These are phyloP conservation scores for Teratosphaeria destructans DNA, from an alignment of 2,329 filamentous ascomycete genomes.

Conservation along the genomic window DNA sequence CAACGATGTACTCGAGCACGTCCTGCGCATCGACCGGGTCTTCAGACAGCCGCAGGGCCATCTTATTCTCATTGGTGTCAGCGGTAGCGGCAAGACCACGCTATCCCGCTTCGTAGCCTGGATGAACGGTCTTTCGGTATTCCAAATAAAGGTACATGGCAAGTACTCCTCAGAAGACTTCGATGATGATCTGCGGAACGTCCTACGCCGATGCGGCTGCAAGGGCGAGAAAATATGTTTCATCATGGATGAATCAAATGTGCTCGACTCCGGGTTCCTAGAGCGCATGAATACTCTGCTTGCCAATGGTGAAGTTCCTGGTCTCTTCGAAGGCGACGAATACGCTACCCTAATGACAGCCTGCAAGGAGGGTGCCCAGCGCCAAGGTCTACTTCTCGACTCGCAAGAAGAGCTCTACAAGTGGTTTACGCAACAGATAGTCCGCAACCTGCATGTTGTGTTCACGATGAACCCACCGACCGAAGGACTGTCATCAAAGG, in stretches of 20 bases:
- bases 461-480: constrained; percentile 99
- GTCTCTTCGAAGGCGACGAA: constrained; percentile 97
- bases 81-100: constrained; percentile 96
- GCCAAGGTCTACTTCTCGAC: constrained; percentile 87
- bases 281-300: constrained; percentile 99
- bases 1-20: constrained; percentile 97
- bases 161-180: constrained; percentile 98
- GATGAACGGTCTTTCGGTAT: constrained; percentile 99
- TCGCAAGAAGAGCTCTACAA: constrained; percentile 99
- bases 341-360: constrained; percentile 98
- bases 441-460: constrained; percentile 97
- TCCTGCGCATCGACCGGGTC: constrained; percentile 93
- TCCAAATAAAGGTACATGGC: constrained; percentile 99
- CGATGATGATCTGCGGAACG: constrained; percentile 90
- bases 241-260: constrained; percentile 99
- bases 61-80: constrained; percentile 95
- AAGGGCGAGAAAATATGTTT: constrained; percentile 99
- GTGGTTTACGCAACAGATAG: constrained; percentile 99
- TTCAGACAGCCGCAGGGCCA: constrained; percentile 98
- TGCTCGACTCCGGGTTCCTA: constrained; percentile 94
- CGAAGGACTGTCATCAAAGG: constrained; percentile 87
- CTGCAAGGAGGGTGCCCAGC: constrained; percentile 95
- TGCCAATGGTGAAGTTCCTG: constrained; percentile 97
- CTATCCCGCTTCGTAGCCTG: constrained; percentile 95
- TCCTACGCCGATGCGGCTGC: constrained; percentile 85